Conservation (phyloP, 192 early-diverging fungal genomes). For the Cetraspora pellucida region DNA sequence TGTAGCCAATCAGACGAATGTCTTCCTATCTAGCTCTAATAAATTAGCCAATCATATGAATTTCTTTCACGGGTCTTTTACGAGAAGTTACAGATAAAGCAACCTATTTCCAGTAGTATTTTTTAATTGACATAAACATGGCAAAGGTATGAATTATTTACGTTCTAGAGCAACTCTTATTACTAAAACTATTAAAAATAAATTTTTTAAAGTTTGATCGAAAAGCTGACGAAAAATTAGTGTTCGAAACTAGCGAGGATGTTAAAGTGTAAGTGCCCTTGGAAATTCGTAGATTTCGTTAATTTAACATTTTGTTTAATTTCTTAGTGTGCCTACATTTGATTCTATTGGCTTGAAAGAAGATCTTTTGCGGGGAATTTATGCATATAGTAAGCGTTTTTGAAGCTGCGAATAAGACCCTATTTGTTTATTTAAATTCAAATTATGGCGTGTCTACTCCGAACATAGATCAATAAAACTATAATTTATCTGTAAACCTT, state of each 20-base stretch:
- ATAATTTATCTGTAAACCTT: not conserved
- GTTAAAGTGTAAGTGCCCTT: constrained; percentile 59
- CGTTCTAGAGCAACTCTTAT: no score
- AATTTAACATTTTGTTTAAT: constrained; percentile 5
- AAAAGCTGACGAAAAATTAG: constrained; percentile 57
- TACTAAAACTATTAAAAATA: no score
- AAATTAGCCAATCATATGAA: no score
- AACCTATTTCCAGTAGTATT: no score
- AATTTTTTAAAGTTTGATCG: constrained; percentile 28
- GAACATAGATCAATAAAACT: not conserved
- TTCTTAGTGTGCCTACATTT: constrained; percentile 72
- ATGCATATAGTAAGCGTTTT: constrained; percentile 79
- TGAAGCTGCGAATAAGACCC: no score
- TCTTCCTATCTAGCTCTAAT: no score
- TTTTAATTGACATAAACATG: no score
- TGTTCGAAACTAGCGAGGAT: constrained; percentile 84
- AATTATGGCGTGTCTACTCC: not conserved
- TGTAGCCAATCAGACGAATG: no score
- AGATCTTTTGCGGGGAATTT: constrained; percentile 94
- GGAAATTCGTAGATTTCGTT: not conserved
- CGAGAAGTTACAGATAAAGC: no score
- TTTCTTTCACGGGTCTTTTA: no score
- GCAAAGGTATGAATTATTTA: no score
- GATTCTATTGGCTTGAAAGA: constrained; percentile 98
- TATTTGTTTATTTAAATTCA: not conserved